These are phyloP conservation scores for Coemansia sp. DNA, from an alignment of 192 early-diverging fungal species.

Conservation along the genomic window DNA sequence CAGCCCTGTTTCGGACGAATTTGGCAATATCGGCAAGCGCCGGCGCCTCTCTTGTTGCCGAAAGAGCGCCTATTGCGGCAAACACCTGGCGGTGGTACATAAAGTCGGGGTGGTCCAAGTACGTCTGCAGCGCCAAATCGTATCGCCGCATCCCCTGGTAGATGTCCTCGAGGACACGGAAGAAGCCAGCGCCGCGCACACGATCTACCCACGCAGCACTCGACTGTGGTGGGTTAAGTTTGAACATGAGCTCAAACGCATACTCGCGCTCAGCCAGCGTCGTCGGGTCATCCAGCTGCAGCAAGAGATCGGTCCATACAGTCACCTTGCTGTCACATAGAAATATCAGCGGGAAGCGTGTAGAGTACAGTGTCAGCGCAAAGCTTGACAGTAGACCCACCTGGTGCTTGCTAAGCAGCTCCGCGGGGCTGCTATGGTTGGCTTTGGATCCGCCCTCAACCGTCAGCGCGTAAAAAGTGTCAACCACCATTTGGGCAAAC, in stretches of 20 bases:
- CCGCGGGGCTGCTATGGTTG: neutral
- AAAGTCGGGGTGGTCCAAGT: constrained; percentile 39
- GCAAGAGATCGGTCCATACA: constrained; percentile 24
- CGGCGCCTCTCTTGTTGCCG: neutral
- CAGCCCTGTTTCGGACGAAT: constrained; percentile 14
- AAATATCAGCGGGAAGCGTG: constrained; percentile 43
- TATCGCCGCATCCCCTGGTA: constrained; percentile 26
- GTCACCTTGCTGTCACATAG: constrained; percentile 22
- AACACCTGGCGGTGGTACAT: constrained; percentile 32
- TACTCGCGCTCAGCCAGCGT: constrained; percentile 39
- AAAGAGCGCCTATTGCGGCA: constrained; percentile 26
- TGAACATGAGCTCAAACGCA: constrained; percentile 44
- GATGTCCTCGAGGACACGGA: constrained; percentile 42
- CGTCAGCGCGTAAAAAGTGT: constrained; percentile 24
- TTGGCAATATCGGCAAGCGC: constrained; percentile 8
- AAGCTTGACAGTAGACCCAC: constrained; percentile 37
- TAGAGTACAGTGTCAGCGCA: constrained; percentile 37
- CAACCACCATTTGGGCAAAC: constrained; percentile 36
- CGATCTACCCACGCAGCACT: constrained; percentile 30
- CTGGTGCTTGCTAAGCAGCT: constrained; percentile 16
- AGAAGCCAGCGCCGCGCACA: constrained; percentile 31
- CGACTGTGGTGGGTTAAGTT: constrained; percentile 35
- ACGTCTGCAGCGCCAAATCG: constrained; percentile 33
- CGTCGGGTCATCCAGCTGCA: constrained; percentile 25
- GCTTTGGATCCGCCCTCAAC: constrained; percentile 1